Conservation (phyloP, 2,329 filamentous ascomycete species). For the Elsinoe australis region DNA sequence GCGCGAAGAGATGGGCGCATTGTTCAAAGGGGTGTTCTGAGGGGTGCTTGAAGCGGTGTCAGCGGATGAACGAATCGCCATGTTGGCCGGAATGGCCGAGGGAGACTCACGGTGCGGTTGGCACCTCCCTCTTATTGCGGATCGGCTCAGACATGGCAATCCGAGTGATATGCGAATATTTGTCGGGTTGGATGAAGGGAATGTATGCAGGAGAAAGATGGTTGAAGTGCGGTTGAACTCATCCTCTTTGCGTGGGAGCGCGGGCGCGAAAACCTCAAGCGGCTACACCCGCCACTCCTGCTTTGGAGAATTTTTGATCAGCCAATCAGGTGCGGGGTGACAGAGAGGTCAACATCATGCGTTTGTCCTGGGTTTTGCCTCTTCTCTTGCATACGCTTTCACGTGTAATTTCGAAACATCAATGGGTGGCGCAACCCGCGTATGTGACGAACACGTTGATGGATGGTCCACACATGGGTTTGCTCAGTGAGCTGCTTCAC, state of each 20-base stretch:
- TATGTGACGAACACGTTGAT: too few relatives aligned
- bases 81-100: constrained; percentile 17
- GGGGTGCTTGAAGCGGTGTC: constrained; percentile 62
- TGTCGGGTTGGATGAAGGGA: constrained; percentile 3
- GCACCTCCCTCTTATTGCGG: constrained; percentile 58
- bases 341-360: too few relatives aligned
- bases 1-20: constrained; percentile 94
- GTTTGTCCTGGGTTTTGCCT: too few relatives aligned
- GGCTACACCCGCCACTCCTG: neutral
- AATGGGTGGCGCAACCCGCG: too few relatives aligned
- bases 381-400: too few relatives aligned
- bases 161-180: constrained; percentile 1
- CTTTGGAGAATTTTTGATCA: neutral
- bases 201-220: constrained; percentile 13
- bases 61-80: constrained; percentile 22
- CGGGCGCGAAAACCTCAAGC: neutral
- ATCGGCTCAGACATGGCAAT: constrained; percentile 58
- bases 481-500: too few relatives aligned
- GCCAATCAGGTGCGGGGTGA: constrained; percentile 8
- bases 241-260: constrained; percentile 3
- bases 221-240: constrained; percentile 13
- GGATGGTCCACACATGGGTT: too few relatives aligned
- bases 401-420: too few relatives aligned
- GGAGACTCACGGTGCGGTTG: constrained; percentile 55
- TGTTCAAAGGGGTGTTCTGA: constrained; percentile 93